These are phyloP conservation scores for Talaromyces sp. DNA, from an alignment of 2,329 filamentous ascomycete genomes.

Conservation along the genomic window DNA sequence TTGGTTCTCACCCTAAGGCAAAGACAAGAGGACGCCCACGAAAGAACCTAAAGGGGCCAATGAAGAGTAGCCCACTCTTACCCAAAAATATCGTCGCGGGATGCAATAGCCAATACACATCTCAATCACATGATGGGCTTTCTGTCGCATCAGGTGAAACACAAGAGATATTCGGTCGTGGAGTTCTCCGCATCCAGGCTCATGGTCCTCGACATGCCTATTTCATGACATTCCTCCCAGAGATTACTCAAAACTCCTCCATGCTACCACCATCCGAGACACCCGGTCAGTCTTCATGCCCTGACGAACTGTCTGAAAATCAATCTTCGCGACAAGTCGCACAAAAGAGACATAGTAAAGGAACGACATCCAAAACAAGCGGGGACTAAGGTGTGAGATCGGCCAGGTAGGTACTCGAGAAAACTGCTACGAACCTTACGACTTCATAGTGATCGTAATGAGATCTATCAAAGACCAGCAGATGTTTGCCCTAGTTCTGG, in stretches of 20 bases:
- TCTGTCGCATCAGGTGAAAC: constrained; percentile 2
- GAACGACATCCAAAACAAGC: no score
- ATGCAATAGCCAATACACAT: neutral
- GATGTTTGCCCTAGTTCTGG: no score
- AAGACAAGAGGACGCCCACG: constrained; percentile 2
- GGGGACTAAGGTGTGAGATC: no score
- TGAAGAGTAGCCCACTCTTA: neutral
- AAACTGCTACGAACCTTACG: no score
- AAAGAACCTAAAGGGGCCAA: constrained; percentile 1
- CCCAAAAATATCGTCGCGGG: neutral
- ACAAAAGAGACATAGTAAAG: no score
- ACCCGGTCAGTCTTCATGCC: no score
- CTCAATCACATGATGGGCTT: neutral
- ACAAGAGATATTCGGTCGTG: constrained; percentile 15
- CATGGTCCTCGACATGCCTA: constrained; percentile 10
- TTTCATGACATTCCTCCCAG: constrained; percentile 15
- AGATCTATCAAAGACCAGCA: no score
- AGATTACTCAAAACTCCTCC: constrained; percentile 3
- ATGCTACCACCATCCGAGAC: neutral
- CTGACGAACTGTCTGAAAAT: no score
- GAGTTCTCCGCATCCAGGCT: constrained; percentile 13
- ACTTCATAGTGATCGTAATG: no score
- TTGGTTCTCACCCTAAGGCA: neutral
- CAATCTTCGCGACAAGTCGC: no score
- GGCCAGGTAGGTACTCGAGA: no score